Base-by-base conservation (phyloP, 345 rosid species). In the Reutealis trisperma region DNA sequence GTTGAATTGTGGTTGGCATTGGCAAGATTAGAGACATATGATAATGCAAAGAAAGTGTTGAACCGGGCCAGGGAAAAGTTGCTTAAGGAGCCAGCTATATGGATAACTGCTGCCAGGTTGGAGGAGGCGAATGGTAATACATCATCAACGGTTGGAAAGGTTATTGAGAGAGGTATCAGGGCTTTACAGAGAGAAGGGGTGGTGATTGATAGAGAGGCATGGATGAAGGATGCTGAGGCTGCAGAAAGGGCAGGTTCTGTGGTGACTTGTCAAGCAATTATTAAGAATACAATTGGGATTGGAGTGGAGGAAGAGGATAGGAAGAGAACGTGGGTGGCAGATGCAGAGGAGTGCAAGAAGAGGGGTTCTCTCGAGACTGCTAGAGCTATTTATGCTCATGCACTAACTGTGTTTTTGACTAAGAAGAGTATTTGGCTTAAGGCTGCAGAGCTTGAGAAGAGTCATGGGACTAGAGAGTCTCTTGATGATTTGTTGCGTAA, bases 271-370 rank as follows among this genome's bases (percentile, higher is more conserved):
- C 98, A 90, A 80, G 96, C 93, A 2, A 91, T 94, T 73, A 84
- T 93, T 75, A 84, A 77, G 71, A 90, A 89, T 66, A 92, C 97
- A 0, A 89, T 94, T 55, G 97, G 95, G 45, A 80, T 92, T 81
- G 98, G 97, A 79, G 97, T 94, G 66, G 97, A 94, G 71, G 97
- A 94, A 78, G 97, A 94, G 81, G 98, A 94, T 87, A 90, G 98
- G 83, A 92, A 94, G 85, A 87, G 98, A 84, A 94, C 98, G n/a
- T 94, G 97, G 97, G 97, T 94, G 59, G 98, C 97, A 55, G 98
- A 94, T 90, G 98, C 97, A 6, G 98, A 92, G 79, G 98, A 94
- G 82, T 93, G 97, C 86, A 92, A 89, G 87, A 94, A 93, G 86
- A 87, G 95, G 77, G 93, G 91, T 54, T 91, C 95, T 54, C 88